Base-by-base conservation (phyloP, 768 basidiomycete species). In the Kwoniella dejecticola region DNA sequence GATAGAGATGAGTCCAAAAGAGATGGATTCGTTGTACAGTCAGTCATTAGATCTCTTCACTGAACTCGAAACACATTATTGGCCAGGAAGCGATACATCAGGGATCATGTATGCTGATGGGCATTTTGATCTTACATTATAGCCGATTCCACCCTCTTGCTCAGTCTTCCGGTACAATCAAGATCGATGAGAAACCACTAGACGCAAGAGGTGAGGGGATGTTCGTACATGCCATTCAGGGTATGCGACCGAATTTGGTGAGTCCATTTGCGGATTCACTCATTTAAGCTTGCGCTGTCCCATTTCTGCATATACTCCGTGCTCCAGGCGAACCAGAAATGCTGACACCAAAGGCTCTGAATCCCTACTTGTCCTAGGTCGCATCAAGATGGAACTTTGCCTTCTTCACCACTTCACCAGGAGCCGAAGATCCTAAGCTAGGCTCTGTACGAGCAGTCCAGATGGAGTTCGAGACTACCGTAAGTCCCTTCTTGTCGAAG, bases 141-240 rank as follows among this genome's bases (percentile, higher is more conserved):
- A 80, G 79, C 78, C 88, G 88, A 49, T 93, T 96, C 84, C 93
- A 90, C 88, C 93, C 92, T 13, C 83, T 85, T 38, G 82, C 83
- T 66, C 70, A 79, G 29, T 84, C 83, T 17, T 81, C 82, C 24
- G 94, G 94, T 4, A 83, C 85, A 67, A 72, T 94, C 77, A 84
- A 89, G 48, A 77, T 81, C 64, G 84, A 86, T 30, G 90, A 89
- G 44, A 79, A 84, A 59, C 87, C 77, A 56, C 54, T 79, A 12
- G 78, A 76, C 19, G 80, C 71, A 2, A 69, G 65, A 21, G 78
- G 71, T 41, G 78, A 70, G 38, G 80, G 64, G 27, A 90, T 92
- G 88, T 87, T 95, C 78, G 84, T 94, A 19, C 90, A 95, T 78
- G 95, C 95, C 45, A 96, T 98, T 77, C 95, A 98, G 77, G 96